Percentiles rank a stretch among this genome's conserved stretches.
Conservation (phyloP, 306 rosid genomes). For the Sindora glabra region DNA sequence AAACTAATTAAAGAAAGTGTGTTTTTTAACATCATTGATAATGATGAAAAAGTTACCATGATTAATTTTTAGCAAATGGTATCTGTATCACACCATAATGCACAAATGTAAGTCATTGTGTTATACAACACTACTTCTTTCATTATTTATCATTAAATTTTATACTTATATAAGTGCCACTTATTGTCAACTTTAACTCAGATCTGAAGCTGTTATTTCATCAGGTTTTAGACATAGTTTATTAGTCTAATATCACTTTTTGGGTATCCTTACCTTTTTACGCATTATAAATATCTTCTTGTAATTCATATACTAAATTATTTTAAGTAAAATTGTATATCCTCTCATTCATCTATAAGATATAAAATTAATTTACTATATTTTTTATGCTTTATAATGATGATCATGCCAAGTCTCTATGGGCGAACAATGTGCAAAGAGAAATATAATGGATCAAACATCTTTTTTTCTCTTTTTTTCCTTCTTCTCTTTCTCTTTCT, state of each 20-base stretch:
- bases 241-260: not conserved
- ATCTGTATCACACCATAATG: constrained; percentile 80
- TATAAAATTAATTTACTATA: not conserved
- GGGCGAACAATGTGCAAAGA: no score
- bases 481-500: no score
- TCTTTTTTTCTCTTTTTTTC: no score
- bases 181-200: not conserved
- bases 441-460: no score
- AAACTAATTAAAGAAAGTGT: no score
- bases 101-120: constrained; percentile 65
- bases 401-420: not conserved
- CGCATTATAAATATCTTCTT: not conserved
- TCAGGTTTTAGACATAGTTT: not conserved
- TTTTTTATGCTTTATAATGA: not conserved
- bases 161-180: not conserved
- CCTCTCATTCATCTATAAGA: not conserved
- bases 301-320: not conserved
- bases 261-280: not conserved
- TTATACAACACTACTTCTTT: not conserved
- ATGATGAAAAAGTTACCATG: constrained; percentile 79
- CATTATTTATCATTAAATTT: not conserved
- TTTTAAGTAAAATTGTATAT: not conserved
- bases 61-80: constrained; percentile 97
- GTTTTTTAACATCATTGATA: no score
- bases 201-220: not conserved